Evolutionary conservation across 1,284 basidiomycete species (phyloP), one percentile per base, ranked within the genome.

Genomic region (Fomes fomentarius): DNA sequence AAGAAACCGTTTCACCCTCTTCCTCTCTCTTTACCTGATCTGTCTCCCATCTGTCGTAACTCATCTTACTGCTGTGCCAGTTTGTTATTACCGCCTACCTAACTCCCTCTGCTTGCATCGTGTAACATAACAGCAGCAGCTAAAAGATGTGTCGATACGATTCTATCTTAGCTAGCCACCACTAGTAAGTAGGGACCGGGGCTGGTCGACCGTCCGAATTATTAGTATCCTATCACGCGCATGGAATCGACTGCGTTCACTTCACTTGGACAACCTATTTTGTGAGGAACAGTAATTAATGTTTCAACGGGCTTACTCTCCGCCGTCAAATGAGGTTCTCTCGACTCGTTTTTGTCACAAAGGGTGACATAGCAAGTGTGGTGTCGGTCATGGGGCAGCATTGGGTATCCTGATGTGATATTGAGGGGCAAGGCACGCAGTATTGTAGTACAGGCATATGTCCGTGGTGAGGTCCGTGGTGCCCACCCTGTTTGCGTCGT

Each of bases 61-160:
- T 35, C 48, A 53, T 60, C 46, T 50, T 47, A 56, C 60, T 61
- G 60, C 60, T 61, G 60, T 61, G 60, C 54, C 55, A 57, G 56
- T 58, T 41, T 61, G 60, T 52, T 54, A 53, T 21, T 41, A 43
- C 47, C 46, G 19, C 53, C 47, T 58, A 57, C 52, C 33, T 52
- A 30, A 55, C 51, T 56, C 54, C 50, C 54, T 52, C 51, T 56
- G 54, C 56, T 54, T 44, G 56, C 56, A 46, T 46, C 50, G 48
- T 61, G 60, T 61, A 61, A 54, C 60, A 61, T 61, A 58, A 45
- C 54, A 55, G 56, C 54, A 54, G 60, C 60, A 56, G 60, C 60
- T 57, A 61, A 61, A 61, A 58, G 59, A 61, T 61, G 60, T 61
- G 60, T 54, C 56, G 56, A 58, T 58, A 58, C 56, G 57, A 58